A percentile compares a stretch with the other conserved stretches of the same genome.
Evolutionary conservation across 176 grass and related monocot genomes (phyloP).

Genomic region (Eragrostis curvula): DNA sequence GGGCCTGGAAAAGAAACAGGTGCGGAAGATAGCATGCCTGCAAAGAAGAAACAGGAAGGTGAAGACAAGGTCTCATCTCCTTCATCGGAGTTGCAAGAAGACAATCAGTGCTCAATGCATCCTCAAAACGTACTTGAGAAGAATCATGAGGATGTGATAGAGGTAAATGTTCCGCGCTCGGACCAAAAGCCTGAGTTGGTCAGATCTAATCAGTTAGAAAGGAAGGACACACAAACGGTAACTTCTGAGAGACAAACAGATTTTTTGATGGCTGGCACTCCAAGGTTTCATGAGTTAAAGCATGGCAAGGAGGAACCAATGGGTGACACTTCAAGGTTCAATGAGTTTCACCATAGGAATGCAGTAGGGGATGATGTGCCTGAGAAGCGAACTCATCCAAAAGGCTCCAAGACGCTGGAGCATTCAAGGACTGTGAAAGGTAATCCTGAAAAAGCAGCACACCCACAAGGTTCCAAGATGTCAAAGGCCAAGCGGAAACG

Average conservation of each 20-base stretch:
- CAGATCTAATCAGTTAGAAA: neutral
- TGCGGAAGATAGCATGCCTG: conserved; percentile 22
- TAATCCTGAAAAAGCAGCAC: conserved; percentile 18
- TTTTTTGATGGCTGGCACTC: neutral
- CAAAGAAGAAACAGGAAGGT: conserved; percentile 17
- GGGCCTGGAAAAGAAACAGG: conserved; percentile 26
- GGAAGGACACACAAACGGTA: neutral
- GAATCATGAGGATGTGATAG: neutral
- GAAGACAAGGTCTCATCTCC: neutral
- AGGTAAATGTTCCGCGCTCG: neutral
- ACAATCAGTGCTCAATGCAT: conserved; percentile 23
- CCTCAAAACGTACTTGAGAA: conserved; percentile 3
- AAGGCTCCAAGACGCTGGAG: conserved; percentile 8
- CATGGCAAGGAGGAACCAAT: conserved; percentile 5
- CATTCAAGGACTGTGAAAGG: neutral
- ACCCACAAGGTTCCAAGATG: conserved; percentile 8
- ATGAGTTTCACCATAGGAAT: conserved; percentile 8
- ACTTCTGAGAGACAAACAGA: neutral
- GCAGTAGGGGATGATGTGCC: neutral
- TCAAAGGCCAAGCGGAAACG: conserved; percentile 26
- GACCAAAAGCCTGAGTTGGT: neutral
- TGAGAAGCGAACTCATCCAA: conserved; percentile 7
- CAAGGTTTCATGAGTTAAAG: neutral
- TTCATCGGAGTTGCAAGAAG: conserved; percentile 41
- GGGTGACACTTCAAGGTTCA: neutral